Base-by-base conservation (phyloP, 306 rosid genomes). In the Pueraria montana region DNA sequence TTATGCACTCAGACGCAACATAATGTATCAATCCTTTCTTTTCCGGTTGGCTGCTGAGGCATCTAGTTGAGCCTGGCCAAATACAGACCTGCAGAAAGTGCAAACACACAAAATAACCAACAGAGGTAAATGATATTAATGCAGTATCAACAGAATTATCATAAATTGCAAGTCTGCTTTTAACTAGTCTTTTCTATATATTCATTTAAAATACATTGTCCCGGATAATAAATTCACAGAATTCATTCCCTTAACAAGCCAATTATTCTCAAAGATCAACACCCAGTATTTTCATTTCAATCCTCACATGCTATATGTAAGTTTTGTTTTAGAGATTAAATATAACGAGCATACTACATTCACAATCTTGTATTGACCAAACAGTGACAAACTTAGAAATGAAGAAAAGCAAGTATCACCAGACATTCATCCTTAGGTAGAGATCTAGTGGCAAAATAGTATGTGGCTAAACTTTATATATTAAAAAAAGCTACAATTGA, bases 31-130 rank as follows among this genome's bases (percentile, higher is more conserved):
- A 69, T 87, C 85, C 81, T 92, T 91, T 80, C 99, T 90, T 90
- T 93, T 90, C 70, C 59, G 82, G 80, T 79, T 83, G 64, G 89
- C 74, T 36, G 87, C 88, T 23, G 91, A 85, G 52, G 87, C 59
- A 20, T 87, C 91, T 65, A 85, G 26, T 74, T 86, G 92, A 76
- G 90, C 76, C 84, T 88, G 93, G 76, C 98, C 97, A 91, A 93
- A 96, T 64, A 84, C 90, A 56, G 97, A 93, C 85, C 98, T 96
- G 91, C 77, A 86, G 43, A 67, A 80, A 45, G 64, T 40, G 72
- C 58, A 78, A 45, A 82, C 69, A 38, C 80, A 49, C 79, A 70
- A 77, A 59, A 72, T 38, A 50, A 73, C 64, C 59, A 83, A 16
- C 64, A 32, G 12, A 74, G 52, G 42, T 26, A 63, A 83, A 80